A percentile compares a stretch with the other conserved stretches of the same genome.
These are phyloP conservation scores for Zea luxurians DNA, from an alignment of 176 grass and related monocot genomes.

Conservation along the genomic window DNA sequence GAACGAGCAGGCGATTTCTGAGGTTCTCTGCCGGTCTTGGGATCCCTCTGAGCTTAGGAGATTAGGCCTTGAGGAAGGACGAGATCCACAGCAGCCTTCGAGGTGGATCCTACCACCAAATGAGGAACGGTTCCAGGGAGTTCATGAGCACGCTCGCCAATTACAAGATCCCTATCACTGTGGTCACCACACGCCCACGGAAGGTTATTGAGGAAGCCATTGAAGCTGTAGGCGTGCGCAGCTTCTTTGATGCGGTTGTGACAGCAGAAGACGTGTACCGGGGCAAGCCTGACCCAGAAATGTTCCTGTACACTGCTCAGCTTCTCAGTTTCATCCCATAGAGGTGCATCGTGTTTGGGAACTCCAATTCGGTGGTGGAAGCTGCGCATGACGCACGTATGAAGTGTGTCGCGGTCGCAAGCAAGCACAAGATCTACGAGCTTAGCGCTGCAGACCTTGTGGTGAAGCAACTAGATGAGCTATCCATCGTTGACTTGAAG, in stretches of 20 bases:
- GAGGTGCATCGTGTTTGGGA: slow-evolving; percentile 87
- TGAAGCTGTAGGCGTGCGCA: slow-evolving; percentile 52
- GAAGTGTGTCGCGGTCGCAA: too few relatives aligned
- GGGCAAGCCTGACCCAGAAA: slow-evolving; percentile 89
- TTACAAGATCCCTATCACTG: slow-evolving; percentile 82
- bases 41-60: slow-evolving; percentile 57
- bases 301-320: slow-evolving; percentile 82
- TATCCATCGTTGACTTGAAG: too few relatives aligned
- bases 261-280: slow-evolving; percentile 73
- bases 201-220: slow-evolving; percentile 68
- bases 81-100: slow-evolving; percentile 62
- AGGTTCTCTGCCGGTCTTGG: slow-evolving; percentile 89
- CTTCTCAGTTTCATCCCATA: slow-evolving; percentile 72
- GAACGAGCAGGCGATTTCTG: slow-evolving; percentile 77
- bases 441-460: too few relatives aligned
- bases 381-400: too few relatives aligned
- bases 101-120: slow-evolving; percentile 45
- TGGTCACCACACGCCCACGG: slow-evolving; percentile 61
- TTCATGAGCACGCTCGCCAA: slow-evolving; percentile 81
- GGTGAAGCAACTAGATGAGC: too few relatives aligned
- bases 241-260: slow-evolving; percentile 58
- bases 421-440: too few relatives aligned
- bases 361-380: too few relatives aligned
- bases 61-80: slow-evolving; percentile 65
- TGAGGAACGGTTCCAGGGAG: slow-evolving; percentile 69